These are phyloP conservation scores for Apiotrichum domesticum DNA, from an alignment of 1,284 basidiomycete species.

Conservation along the genomic window DNA sequence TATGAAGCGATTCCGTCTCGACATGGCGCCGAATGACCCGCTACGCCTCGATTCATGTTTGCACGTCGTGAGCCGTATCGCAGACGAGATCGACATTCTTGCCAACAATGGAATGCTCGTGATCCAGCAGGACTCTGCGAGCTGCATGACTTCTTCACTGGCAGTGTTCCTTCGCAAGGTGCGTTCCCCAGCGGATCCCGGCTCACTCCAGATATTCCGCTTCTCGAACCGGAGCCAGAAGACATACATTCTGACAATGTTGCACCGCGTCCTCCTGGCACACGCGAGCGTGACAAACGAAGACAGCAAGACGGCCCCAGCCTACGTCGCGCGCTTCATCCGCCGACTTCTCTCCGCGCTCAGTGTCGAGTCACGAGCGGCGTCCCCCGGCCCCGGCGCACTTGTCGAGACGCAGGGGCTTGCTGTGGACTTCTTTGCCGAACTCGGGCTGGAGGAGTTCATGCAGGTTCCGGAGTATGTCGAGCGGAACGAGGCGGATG, in stretches of 20 bases:
- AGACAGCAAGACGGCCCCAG: slow-evolving; percentile 17
- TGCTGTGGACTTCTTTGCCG: slow-evolving; percentile 14
- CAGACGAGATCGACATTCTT: slow-evolving; percentile 28
- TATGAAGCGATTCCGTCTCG: slow-evolving; percentile 27
- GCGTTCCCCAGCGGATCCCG: not conserved
- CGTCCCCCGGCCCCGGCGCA: not conserved
- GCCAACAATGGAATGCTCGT: slow-evolving; percentile 26
- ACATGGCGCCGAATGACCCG: slow-evolving; percentile 18
- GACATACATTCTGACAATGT: slow-evolving; percentile 12
- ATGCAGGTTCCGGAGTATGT: slow-evolving; percentile 26
- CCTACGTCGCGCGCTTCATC: slow-evolving; percentile 19
- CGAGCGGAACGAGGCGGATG: slow-evolving; percentile 19
- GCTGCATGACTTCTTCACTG: slow-evolving; percentile 29
- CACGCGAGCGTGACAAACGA: slow-evolving; percentile 17
- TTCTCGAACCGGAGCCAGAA: slow-evolving; percentile 15
- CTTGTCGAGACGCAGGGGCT: not conserved
- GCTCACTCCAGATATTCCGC: slow-evolving; percentile 25
- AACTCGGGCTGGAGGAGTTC: slow-evolving; percentile 24
- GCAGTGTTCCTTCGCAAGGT: slow-evolving; percentile 29
- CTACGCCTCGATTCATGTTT: slow-evolving; percentile 27
- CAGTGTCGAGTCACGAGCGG: slow-evolving; percentile 5
- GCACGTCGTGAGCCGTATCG: slow-evolving; percentile 21
- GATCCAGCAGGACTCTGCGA: slow-evolving; percentile 36
- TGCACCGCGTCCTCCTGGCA: slow-evolving; percentile 18
- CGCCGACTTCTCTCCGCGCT: slow-evolving; percentile 15